A percentile compares a stretch with the other conserved stretches of the same genome.
Evolutionary conservation across 768 basidiomycete species (phyloP).

Genomic region (Scleroderma citrinum): DNA sequence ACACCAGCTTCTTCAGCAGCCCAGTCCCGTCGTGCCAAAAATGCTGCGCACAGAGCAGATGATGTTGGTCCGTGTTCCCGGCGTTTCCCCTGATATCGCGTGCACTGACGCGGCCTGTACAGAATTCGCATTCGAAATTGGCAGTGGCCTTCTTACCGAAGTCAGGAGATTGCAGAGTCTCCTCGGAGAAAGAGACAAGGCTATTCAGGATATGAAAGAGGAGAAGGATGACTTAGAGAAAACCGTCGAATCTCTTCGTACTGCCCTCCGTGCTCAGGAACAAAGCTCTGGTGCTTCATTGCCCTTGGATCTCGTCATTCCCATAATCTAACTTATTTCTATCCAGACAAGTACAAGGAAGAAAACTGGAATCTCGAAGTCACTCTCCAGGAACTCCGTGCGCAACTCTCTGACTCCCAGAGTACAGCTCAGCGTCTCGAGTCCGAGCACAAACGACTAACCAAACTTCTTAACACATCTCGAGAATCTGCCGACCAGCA

Average conservation of each 20-base stretch:
- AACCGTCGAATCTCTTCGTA: slow-evolving; percentile 65
- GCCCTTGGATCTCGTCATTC: background rate
- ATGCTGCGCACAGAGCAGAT: slow-evolving; percentile 84
- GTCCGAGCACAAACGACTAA: slow-evolving; percentile 76
- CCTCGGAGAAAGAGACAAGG: slow-evolving; percentile 88
- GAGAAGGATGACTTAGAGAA: slow-evolving; percentile 87
- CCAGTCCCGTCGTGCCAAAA: slow-evolving; percentile 85
- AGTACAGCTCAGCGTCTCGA: slow-evolving; percentile 65
- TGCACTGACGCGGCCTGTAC: slow-evolving; percentile 22
- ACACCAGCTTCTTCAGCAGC: slow-evolving; percentile 70
- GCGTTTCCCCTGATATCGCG: slow-evolving; percentile 6
- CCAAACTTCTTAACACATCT: slow-evolving; percentile 62
- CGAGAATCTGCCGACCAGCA: slow-evolving; percentile 77
- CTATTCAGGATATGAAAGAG: slow-evolving; percentile 85
- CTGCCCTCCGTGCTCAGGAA: slow-evolving; percentile 75
- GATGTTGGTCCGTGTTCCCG: slow-evolving; percentile 64
- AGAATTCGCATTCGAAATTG: slow-evolving; percentile 99
- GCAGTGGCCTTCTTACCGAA: slow-evolving; percentile 85
- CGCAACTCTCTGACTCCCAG: slow-evolving; percentile 62
- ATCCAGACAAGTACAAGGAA: slow-evolving; percentile 88
- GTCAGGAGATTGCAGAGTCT: slow-evolving; percentile 88
- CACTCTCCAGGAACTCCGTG: slow-evolving; percentile 77
- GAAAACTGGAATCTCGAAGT: slow-evolving; percentile 99
- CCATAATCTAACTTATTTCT: slow-evolving; percentile 1
- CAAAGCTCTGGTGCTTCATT: slow-evolving; percentile 60